Evolutionary conservation across 1,139 yeast species (phyloP).

Genomic region (Blastobotrys malaysiensis): DNA sequence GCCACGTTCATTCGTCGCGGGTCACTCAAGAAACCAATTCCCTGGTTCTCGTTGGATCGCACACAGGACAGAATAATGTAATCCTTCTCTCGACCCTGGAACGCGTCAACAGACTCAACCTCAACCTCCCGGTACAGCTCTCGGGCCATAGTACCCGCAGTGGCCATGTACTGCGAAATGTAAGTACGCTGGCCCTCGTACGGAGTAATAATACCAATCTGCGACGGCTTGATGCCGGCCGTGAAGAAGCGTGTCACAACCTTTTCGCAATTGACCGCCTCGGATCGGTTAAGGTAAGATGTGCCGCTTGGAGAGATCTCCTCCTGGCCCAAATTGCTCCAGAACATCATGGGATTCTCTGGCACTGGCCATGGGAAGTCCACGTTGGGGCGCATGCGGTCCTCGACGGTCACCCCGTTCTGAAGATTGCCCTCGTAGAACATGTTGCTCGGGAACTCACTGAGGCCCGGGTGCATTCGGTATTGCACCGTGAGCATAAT

Average conservation of each 20-base stretch:
- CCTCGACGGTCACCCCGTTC: slow-evolving; percentile 79
- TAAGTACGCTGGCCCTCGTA: slow-evolving; percentile 92
- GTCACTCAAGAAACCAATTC: slow-evolving; percentile 83
- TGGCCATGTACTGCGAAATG: slow-evolving; percentile 69
- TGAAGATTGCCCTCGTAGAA: slow-evolving; percentile 90
- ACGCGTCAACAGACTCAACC: slow-evolving; percentile 90
- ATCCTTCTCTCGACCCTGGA: slow-evolving; percentile 95
- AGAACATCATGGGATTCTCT: slow-evolving; percentile 87
- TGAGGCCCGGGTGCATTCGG: slow-evolving; percentile 87
- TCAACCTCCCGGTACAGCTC: slow-evolving; percentile 70
- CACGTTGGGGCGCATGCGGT: slow-evolving; percentile 51
- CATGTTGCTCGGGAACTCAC: slow-evolving; percentile 88
- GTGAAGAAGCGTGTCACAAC: slow-evolving; percentile 66
- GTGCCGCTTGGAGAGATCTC: slow-evolving; percentile 81
- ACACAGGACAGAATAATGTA: slow-evolving; percentile 86
- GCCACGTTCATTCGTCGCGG: slow-evolving; percentile 92
- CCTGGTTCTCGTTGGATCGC: slow-evolving; percentile 77
- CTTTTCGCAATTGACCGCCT: slow-evolving; percentile 86
- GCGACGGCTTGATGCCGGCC: slow-evolving; percentile 75
- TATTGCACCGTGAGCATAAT: slow-evolving; percentile 86
- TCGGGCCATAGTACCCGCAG: slow-evolving; percentile 60
- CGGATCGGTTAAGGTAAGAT: slow-evolving; percentile 81
- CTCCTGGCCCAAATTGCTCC: slow-evolving; percentile 88
- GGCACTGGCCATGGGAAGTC: slow-evolving; percentile 87
- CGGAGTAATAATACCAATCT: slow-evolving; percentile 91